phyloP scores from a whole-genome alignment of 148 eudicot species.

The Amaranthus palmeri region DNA sequence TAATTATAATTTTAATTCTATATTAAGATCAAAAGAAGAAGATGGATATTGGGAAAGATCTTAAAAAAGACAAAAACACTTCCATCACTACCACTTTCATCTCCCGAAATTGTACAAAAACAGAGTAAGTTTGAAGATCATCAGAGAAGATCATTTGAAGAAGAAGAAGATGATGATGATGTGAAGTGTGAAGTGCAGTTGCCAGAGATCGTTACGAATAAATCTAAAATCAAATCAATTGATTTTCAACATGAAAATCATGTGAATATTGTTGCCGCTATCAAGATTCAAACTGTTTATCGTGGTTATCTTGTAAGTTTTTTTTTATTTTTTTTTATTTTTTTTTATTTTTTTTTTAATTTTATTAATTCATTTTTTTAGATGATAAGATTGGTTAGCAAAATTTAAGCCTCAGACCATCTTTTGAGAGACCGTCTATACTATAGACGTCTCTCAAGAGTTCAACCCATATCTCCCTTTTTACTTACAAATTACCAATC shows the following conservation, averaged over 20 bases:
- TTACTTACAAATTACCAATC: too few relatives aligned
- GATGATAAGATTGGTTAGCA: too few relatives aligned
- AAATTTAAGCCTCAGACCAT: too few relatives aligned
- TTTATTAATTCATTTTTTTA: too few relatives aligned
- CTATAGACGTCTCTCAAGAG: too few relatives aligned
- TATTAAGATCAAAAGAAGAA: slow-evolving; percentile 40
- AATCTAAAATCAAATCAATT: not conserved
- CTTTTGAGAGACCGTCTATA: too few relatives aligned
- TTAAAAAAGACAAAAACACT: slow-evolving; percentile 29
- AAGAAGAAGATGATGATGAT: slow-evolving; percentile 1
- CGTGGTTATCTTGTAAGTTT: slow-evolving; percentile 69
- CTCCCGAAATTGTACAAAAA: too few relatives aligned
- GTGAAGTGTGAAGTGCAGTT: slow-evolving; percentile 11
- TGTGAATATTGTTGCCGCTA: slow-evolving; percentile 38
- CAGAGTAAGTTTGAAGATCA: too few relatives aligned
- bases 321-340: too few relatives aligned
- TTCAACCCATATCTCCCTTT: too few relatives aligned
- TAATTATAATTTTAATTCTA: not conserved
- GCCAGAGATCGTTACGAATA: not conserved
- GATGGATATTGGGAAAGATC: slow-evolving; percentile 48
- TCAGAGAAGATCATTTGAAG: not conserved
- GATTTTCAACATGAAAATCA: slow-evolving; percentile 4
- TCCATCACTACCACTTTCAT: slow-evolving; percentile 28
- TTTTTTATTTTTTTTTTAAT: too few relatives aligned
- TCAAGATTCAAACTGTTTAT: slow-evolving; percentile 63